Base-by-base conservation (phyloP, 257 asterid genomes). In the Solanum rostratum region DNA sequence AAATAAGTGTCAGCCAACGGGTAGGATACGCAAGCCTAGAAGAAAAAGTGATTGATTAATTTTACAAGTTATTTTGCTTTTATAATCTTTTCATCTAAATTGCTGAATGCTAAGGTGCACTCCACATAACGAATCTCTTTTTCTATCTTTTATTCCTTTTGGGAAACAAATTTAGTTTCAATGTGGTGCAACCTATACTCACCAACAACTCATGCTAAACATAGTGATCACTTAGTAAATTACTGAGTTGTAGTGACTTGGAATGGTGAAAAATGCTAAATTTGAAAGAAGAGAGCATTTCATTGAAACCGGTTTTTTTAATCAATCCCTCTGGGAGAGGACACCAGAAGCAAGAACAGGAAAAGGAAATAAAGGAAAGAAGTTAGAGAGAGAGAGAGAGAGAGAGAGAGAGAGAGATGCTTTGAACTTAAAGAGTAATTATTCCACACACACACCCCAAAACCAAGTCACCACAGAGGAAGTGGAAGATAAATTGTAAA, bases 1-100 rank as follows among this genome's bases (percentile, higher is more conserved):
- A 87, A 86, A 82, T 85, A 91, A 57, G 97, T 84, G 83, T 91
- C 95, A 63, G 90, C 62, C 84, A 86, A 69, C 81, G 92, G 91
- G 85, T 87, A 91, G 54, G 94, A 88, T 19, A 74, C 53, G 89
- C 85, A 86, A 85, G 89, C 93, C 98, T 94, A 91, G 79, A 87
- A 90, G 80, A 24, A 43, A 79, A 74, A 84, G 70, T 22, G 82
- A 70, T 6, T 10, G 73, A 57, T 68, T 27, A 39, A 37, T 37
- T 14, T 66, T 68, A 63, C 70, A 20, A 53, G 55, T 37, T 45
- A 62, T n/a, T 33, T 46, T 15, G 19, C 57, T 22, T 53, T 86
- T 83, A 54, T 70, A 71, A 71, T 71, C 4, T 15, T 45, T 74
- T 22, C 81, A 7, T 74, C 41, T 74, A 22, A 73, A 7, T 22